A percentile compares a stretch with the other conserved stretches of the same genome.
Evolutionary conservation across 192 early-diverging fungal genomes (phyloP).

Genomic region (Linnemannia schmuckeri): DNA sequence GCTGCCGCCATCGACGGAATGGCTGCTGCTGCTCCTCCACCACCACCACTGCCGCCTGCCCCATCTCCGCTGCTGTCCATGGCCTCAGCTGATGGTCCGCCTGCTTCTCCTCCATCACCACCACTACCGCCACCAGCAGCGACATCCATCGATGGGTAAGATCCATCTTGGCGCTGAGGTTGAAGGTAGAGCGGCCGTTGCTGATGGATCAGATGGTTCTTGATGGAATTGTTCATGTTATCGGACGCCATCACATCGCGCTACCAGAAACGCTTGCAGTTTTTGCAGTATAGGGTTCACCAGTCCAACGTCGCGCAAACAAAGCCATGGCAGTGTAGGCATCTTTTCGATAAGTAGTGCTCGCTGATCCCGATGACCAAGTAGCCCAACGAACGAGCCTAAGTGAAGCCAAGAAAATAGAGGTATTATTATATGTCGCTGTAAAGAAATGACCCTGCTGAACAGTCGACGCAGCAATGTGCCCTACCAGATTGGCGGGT

Average conservation of each 20-base stretch:
- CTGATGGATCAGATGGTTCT: neutral
- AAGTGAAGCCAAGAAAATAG: constrained; percentile 5
- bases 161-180: constrained; percentile 8
- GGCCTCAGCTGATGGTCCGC: constrained; percentile 8
- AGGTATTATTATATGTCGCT: too few species aligned
- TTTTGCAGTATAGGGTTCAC: too few species aligned
- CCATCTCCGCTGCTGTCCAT: constrained; percentile 8
- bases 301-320: too few species aligned
- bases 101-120: constrained; percentile 11
- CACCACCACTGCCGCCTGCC: constrained; percentile 8
- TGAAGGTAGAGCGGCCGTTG: constrained; percentile 11
- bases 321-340: constrained; percentile 13
- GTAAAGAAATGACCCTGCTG: too few species aligned
- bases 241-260: constrained; percentile 16
- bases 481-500: too few species aligned
- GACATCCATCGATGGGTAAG: constrained; percentile 11
- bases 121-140: constrained; percentile 11
- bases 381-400: constrained; percentile 16
- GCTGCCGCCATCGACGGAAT: too few species aligned
- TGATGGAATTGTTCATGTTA: constrained; percentile 8
- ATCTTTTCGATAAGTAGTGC: neutral
- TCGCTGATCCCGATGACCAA: constrained; percentile 9
- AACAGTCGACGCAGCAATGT: too few species aligned
- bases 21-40: neutral
- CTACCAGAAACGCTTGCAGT: too few species aligned